phyloP scores from a whole-genome alignment of 768 basidiomycete species.

The Termitomyces sp. region DNA sequence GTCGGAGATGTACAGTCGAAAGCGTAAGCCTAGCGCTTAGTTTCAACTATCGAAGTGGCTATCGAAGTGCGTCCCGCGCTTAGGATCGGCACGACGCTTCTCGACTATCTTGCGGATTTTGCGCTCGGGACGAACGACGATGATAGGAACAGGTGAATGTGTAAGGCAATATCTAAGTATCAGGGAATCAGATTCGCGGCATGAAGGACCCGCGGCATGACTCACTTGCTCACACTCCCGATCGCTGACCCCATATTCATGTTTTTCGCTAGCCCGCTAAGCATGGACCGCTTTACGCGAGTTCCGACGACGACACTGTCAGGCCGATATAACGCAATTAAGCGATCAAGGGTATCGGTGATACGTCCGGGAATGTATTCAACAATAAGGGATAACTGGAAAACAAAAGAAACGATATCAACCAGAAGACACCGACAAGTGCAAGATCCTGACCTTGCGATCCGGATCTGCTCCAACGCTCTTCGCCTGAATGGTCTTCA shows the following conservation, averaged over 20 bases:
- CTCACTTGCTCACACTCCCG: conserved; percentile 46
- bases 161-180: conserved; percentile 67
- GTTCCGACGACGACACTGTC: conserved; percentile 94
- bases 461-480: conserved; percentile 72
- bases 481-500: conserved; percentile 75
- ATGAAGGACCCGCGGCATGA: not conserved
- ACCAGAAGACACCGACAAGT: not conserved
- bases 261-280: conserved; percentile 28
- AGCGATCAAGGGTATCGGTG: conserved; percentile 83
- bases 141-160: conserved; percentile 92
- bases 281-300: conserved; percentile 52
- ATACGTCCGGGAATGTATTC: conserved; percentile 93
- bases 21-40: not conserved
- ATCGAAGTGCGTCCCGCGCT: conserved; percentile 79
- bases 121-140: conserved; percentile 88
- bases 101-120: conserved; percentile 81
- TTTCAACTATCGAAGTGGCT: not conserved
- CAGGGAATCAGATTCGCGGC: not conserved
- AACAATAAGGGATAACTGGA: conserved; percentile 79
- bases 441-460: conserved; percentile 52
- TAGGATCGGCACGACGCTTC: conserved; percentile 85
- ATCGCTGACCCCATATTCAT: conserved; percentile 31
- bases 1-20: not conserved
- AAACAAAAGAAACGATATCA: not conserved
- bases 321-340: conserved; percentile 87